Base-by-base conservation (phyloP, 345 rosid genomes). In the Isatis tinctoria region DNA sequence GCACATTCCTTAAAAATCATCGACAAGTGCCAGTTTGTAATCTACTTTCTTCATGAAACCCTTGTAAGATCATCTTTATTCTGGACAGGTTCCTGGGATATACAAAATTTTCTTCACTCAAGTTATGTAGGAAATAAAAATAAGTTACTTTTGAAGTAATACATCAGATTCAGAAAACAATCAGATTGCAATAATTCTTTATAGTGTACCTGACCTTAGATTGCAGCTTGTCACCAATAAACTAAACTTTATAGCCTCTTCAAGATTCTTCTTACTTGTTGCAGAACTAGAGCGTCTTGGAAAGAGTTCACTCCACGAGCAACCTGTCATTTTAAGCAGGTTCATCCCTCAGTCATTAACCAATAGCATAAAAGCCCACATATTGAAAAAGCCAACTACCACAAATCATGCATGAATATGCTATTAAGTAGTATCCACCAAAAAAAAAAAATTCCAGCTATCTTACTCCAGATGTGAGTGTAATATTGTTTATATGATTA, bases 21-120 rank as follows among this genome's bases (percentile, higher is more conserved):
- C 84, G 49, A 94, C 98, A 67, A 94, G 79, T 24, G 97, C 98
- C 53, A 91, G n/a, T 95, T 24, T 93, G 92, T 77, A 94, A 79
- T 77, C 95, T 93, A 69, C 86, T 88, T 80, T 91, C 96, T 84
- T 91, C 93, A 68, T 89, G 83, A 85, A 85, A 94, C n/a, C 85
- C 86, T 94, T 60, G 87, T 52, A 48, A 94, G 87, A 74, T 94
- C 96, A 65, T 76, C 81, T 76, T 83, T 87, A 62, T 85, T 73
- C 74, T 80, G 85, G 81, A 94, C 91, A 71, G 98, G 98, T 70
- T 94, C 98, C 97, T 94, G 90, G 68, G 74, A 79, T 43, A 78
- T 43, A 49, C 74, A 73, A 61, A 64, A 60, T 10, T 20, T 12
- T 73, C 28, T 14, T 40, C 44, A 52, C 26, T 66, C 27, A 67